Evolutionary conservation across 2,329 filamentous ascomycete species (phyloP).

Genomic region (Aspergillus costaricaensis): DNA sequence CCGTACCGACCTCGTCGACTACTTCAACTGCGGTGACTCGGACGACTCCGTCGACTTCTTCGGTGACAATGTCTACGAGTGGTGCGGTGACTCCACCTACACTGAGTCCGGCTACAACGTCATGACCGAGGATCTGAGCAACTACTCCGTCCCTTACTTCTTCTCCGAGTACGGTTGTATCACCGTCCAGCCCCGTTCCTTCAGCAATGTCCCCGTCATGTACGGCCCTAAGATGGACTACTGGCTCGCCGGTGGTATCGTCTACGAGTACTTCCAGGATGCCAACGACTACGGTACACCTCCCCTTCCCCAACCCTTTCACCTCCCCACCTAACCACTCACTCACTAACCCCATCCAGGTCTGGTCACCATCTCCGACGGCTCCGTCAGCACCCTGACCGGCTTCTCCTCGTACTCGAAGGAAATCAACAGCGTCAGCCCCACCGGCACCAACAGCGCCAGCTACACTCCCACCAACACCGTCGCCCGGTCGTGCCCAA

Average conservation of each 20-base stretch:
- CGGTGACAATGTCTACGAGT: conserved; percentile 99
- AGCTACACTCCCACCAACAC: conserved; percentile 73
- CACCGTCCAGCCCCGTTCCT: conserved; percentile 67
- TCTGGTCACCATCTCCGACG: conserved; percentile 62
- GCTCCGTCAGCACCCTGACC: conserved; percentile 64
- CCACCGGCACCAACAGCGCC: conserved; percentile 63
- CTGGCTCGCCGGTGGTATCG: conserved; percentile 91
- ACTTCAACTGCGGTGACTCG: conserved; percentile 82
- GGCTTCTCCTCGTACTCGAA: conserved; percentile 73
- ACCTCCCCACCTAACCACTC: neutral
- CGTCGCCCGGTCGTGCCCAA: conserved; percentile 68
- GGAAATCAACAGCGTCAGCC: conserved; percentile 67
- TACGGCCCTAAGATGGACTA: conserved; percentile 76
- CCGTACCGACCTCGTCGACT: conserved; percentile 76
- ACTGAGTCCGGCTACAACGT: conserved; percentile 73
- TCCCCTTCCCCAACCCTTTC: neutral
- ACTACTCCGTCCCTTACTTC: conserved; percentile 91
- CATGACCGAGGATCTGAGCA: conserved; percentile 79
- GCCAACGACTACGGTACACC: conserved; percentile 75
- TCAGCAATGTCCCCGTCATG: conserved; percentile 79
- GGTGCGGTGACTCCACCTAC: conserved; percentile 85
- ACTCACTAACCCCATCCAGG: conserved; percentile 22
- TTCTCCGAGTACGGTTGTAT: conserved; percentile 99
- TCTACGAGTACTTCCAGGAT: conserved; percentile 97
- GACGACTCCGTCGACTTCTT: conserved; percentile 85